Base-by-base conservation (phyloP, 140 eudicot species). In the Oenanthe javanica region DNA sequence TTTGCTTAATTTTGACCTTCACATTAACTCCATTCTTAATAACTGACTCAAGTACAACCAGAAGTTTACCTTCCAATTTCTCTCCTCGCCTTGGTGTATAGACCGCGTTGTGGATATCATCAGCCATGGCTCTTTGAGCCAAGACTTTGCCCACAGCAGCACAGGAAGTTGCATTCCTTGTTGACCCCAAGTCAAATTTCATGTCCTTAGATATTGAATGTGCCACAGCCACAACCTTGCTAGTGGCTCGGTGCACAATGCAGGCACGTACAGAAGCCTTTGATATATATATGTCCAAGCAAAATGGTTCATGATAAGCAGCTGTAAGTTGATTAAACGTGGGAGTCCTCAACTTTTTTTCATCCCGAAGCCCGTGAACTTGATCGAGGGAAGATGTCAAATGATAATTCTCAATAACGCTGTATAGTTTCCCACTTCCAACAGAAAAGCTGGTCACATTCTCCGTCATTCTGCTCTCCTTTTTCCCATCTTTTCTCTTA, bases 161-260 rank as follows among this genome's bases (percentile, higher is more conserved):
- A 84, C 97, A 92, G 31, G 98, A 89, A 49, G 70, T 84, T 48
- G 73, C 84, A 51, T 85, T 89, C 86, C 81, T 90, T 42, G 96
- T 90, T n/a, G 97, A 91, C 7, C 93, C 92, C 85, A 91, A 73
- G 81, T 91, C 97, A 80, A 87, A 93, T 78, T 91, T 93, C 92
- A 93, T 83, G 83, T 92, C 97, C 80, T 94, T 94, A 0, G 98
- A 94, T 75, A 94, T 94, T 23, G 98, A 94, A 87, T 94, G 96
- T 23, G 96, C 90, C n/a, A 90, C 97, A 46, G 79, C 92, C 40
- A 94, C 97, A 18, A 94, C 98, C 10, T 94, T 90, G 83, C 98
- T 94, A 19, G 97, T 94, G 9, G 89, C 96, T 47, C 97, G 88
- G 80, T 94, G 98, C 80, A 94, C 85, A 43, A 94, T 83, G 84